Percentiles rank a stretch among this genome's conserved stretches.
These are phyloP conservation scores for Phytophthora syringae DNA, from an alignment of 352 stramenopile species.

Conservation along the genomic window DNA sequence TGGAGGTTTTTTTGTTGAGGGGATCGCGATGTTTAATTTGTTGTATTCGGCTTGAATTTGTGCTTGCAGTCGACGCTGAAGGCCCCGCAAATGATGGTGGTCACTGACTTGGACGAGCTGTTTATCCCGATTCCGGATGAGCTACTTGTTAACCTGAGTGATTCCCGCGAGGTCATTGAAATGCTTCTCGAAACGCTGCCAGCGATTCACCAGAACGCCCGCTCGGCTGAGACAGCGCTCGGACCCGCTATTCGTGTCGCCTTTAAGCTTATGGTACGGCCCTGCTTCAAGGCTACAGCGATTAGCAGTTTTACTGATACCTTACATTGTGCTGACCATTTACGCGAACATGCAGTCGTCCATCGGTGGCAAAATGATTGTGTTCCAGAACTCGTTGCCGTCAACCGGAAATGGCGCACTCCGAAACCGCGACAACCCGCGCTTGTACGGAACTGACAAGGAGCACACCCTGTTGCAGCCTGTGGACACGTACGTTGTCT, in stretches of 20 bases:
- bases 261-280: slow-evolving; percentile 97
- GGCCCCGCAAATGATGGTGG: slow-evolving; percentile 90
- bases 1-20: background rate
- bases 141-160: slow-evolving; percentile 97
- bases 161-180: slow-evolving; percentile 95
- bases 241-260: slow-evolving; percentile 94
- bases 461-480: slow-evolving; percentile 92
- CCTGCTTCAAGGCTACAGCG: slow-evolving; percentile 62
- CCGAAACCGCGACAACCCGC: slow-evolving; percentile 86
- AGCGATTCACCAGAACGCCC: slow-evolving; percentile 86
- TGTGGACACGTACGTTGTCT: slow-evolving; percentile 73
- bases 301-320: slow-evolving; percentile 16
- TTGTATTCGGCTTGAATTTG: slow-evolving; percentile 29
- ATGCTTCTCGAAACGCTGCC: slow-evolving; percentile 96
- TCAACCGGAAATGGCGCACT: slow-evolving; percentile 78
- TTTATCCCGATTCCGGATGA: slow-evolving; percentile 96
- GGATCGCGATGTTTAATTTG: background rate
- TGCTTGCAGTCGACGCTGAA: slow-evolving; percentile 69
- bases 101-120: slow-evolving; percentile 87
- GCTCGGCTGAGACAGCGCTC: slow-evolving; percentile 79
- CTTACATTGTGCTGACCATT: background rate
- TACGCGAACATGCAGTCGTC: slow-evolving; percentile 52
- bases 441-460: slow-evolving; percentile 85
- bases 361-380: slow-evolving; percentile 89
- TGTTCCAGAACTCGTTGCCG: slow-evolving; percentile 88